These are phyloP conservation scores for Blastomyces emzantsi DNA, from an alignment of 2,329 filamentous ascomycete species.

Conservation along the genomic window DNA sequence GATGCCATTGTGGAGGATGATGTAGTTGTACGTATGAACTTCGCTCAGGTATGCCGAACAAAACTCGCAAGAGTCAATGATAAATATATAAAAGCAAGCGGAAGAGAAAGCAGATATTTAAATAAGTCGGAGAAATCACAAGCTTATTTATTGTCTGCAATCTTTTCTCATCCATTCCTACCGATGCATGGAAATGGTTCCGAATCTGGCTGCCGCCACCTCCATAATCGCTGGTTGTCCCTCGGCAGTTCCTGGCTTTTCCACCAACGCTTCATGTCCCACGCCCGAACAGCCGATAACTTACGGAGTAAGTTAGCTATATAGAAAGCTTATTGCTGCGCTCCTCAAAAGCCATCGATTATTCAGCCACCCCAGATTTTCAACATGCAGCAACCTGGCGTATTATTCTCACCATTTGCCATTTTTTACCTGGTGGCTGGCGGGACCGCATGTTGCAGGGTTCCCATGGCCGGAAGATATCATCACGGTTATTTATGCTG, in stretches of 20 bases:
- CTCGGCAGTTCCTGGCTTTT: slow-evolving; percentile 3
- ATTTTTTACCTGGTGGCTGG: no score
- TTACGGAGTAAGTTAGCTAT: no score
- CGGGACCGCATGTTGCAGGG: no score
- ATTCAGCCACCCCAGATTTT: no score
- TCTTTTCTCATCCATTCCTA: background rate
- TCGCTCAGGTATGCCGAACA: background rate
- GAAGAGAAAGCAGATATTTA: background rate
- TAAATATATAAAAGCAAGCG: background rate
- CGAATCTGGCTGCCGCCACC: background rate
- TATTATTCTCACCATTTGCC: no score
- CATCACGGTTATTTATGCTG: no score
- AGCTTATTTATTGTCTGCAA: background rate
- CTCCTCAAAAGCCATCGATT: no score
- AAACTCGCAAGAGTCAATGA: background rate
- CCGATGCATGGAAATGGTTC: background rate
- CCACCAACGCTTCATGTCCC: no score
- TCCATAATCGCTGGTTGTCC: background rate
- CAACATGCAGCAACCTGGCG: no score
- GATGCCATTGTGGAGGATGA: slow-evolving; percentile 27
- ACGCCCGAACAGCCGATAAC: slow-evolving; percentile 1
- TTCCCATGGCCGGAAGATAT: no score
- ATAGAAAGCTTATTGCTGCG: no score
- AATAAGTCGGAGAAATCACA: slow-evolving; percentile 1
- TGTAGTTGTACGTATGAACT: no score